Evolutionary conservation across 2,329 filamentous ascomycete species (phyloP), one percentile per base, ranked within the genome.

Genomic region (Domatiomyces catenatus): DNA sequence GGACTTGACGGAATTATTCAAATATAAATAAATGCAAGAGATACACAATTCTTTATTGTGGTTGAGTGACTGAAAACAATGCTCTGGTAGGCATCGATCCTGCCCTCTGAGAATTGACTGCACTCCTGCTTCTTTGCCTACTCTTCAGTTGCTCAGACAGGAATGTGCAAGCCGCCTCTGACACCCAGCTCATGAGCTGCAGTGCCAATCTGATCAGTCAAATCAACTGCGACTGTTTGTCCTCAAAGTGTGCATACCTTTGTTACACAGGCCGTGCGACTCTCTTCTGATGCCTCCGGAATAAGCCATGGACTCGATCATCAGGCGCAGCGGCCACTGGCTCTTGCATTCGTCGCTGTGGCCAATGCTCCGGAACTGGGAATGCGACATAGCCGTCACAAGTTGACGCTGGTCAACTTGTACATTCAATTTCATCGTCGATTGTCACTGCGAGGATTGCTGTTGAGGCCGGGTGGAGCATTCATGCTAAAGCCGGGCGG

Each of bases 401-500:
- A 39, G 2, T 15, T 39, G 2, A 5, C 15, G 10, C 15, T 39
- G 8, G 32, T 12, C 15, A 15, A 5, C 32, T 15, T 15, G 32
- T n/a, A n/a, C n/a, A n/a, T 18, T 22, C 43, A 45, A 26, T 45
- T 45, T 26, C 8, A 22, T 20, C 19, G 19, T 26, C 43, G 43
- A 12, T 26, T 45, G 43, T 22, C 24, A 17, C 17, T 15, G 12
- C 43, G 43, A 12, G 32, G 15, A 48, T 52, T 51, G 18, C 55
- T 52, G 46, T 50, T 52, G 36, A 52, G 49, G 18, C 58, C 58
- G 7, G 57, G 56, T 19, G 57, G 54, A 15, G 51, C 52, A 26
- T 51, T 46, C 43, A 48, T 42, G 48, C 48, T 50, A 36, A 52
- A 56, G 3, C 56, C 57, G 17, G 60, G 59, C 17, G 63, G 60